Conservation (phyloP, 2,329 filamentous ascomycete species). For the Sarocladiaceae sp. region DNA sequence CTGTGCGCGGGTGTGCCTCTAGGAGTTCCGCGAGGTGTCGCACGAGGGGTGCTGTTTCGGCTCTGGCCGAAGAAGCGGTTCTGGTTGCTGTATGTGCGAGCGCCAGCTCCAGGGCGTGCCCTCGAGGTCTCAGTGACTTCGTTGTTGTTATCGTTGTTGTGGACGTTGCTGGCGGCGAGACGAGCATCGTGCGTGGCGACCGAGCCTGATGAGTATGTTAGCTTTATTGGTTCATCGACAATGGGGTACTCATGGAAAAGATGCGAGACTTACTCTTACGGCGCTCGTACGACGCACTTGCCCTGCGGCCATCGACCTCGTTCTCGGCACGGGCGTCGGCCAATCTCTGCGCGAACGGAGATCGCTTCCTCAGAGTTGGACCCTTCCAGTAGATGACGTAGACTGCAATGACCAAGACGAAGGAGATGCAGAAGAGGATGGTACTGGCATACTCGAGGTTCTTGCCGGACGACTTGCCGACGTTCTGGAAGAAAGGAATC, state of each 20-base stretch:
- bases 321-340: conserved; percentile 34
- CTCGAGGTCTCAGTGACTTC: background rate
- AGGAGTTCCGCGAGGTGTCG: conserved; percentile 30
- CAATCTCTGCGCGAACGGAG: conserved; percentile 59
- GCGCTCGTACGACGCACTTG: conserved; percentile 20
- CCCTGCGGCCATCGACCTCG: conserved; percentile 21
- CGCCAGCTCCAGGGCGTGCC: conserved; percentile 14
- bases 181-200: conserved; percentile 11
- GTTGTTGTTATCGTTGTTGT: background rate
- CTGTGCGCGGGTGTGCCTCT: conserved; percentile 30
- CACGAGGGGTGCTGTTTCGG: conserved; percentile 29
- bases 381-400: conserved; percentile 64
- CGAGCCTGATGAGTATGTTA: conserved; percentile 18
- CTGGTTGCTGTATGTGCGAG: conserved; percentile 30
- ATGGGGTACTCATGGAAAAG: background rate
- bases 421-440: conserved; percentile 56
- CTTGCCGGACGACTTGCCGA: conserved; percentile 37
- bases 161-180: background rate
- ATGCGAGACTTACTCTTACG: conserved; percentile 21
- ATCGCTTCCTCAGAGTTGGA: conserved; percentile 50
- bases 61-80: conserved; percentile 35
- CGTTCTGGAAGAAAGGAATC: conserved; percentile 56
- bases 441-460: conserved; percentile 55
- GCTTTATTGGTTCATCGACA: background rate
- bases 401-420: conserved; percentile 55